Evolutionary conservation across 805 yeast species (phyloP).

Genomic region (Candida germanica): DNA sequence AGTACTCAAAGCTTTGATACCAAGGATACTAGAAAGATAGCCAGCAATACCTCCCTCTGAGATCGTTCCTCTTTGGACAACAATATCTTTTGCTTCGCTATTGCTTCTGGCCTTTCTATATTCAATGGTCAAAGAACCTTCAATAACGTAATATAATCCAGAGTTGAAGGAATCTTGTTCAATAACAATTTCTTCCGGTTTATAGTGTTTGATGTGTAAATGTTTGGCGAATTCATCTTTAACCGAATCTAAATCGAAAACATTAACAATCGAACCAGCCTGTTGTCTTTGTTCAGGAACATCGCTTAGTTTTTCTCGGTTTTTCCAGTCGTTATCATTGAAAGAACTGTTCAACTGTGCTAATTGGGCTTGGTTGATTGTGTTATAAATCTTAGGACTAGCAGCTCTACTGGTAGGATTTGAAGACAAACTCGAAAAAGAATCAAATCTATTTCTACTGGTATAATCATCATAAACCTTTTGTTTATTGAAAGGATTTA

Average conservation of each 20-base stretch:
- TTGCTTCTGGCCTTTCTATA: slow-evolving; percentile 1
- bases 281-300: slow-evolving; percentile 1
- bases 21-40: slow-evolving; percentile 74
- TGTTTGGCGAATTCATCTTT: slow-evolving; percentile 58
- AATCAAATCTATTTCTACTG: slow-evolving; percentile 14
- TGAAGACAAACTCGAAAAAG: slow-evolving; percentile 14
- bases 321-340: slow-evolving; percentile 6
- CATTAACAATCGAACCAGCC: slow-evolving; percentile 5
- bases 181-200: slow-evolving; percentile 55
- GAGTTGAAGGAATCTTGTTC: slow-evolving; percentile 63
- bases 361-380: slow-evolving; percentile 23
- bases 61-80: slow-evolving; percentile 52
- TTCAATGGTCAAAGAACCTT: slow-evolving; percentile 68
- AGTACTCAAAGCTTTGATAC: slow-evolving; percentile 73
- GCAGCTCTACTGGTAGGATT: slow-evolving; percentile 13
- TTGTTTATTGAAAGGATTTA: slow-evolving; percentile 11
- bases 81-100: slow-evolving; percentile 5
- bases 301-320: slow-evolving; percentile 2
- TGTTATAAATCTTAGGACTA: slow-evolving; percentile 28
- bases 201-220: slow-evolving; percentile 52
- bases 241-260: slow-evolving; percentile 9
- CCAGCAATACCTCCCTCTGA: slow-evolving; percentile 84
- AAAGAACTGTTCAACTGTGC: slow-evolving; percentile 5
- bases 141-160: slow-evolving; percentile 78
- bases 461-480: slow-evolving; percentile 14